Base-by-base conservation (phyloP, 139 green algal species). In the Nannochloris sp. region DNA sequence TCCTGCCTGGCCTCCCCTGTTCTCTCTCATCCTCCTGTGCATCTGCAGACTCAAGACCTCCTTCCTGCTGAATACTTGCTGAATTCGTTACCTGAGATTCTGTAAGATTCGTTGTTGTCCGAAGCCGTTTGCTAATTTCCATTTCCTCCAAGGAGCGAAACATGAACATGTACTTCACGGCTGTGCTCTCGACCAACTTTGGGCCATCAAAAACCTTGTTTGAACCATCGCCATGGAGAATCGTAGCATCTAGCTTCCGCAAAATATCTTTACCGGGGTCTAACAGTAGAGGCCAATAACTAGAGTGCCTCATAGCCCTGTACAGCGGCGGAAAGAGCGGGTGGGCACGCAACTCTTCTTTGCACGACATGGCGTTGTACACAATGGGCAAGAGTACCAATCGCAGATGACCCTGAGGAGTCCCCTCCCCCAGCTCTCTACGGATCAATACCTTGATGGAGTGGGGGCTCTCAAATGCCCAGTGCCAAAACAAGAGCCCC, bases 351-450 rank as follows among this genome's bases (percentile, higher is more conserved):
- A 83, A 62, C 3, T 81, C 72, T 21, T 49, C 24, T 44, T 76
- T 71, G 4, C 58, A 27, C 1, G 49, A 51, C 71, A 86, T 74
- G 21, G 79, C 79, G 37, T 86, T 86, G 69, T 78, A 86, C 5
- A 86, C 79, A 49, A 86, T 86, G 34, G 79, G 79, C 29, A 81
- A 9, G 14, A 86, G 53, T 25, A 86, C 69, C 12, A 86, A 53
- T 0, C 79, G 69, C 14, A 86, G 56, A 66, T 86, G 79, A 15
- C 79, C 79, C 62, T 85, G 78, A 44, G 66, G 19, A 49, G 19
- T 21, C 19, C 19, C 61, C 54, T 86, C 78, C 9, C 77, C 77
- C 5, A 84, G 67, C 34, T 65, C 64, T 29, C 61, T 25, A 8
- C 75, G 57, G 5, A 79, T 66, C 10, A 78, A 3, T 18, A 73